A percentile compares a stretch with the other conserved stretches of the same genome.
Evolutionary conservation across 495 filamentous ascomycete genomes (phyloP).

Genomic region (Xylaria cubensis): DNA sequence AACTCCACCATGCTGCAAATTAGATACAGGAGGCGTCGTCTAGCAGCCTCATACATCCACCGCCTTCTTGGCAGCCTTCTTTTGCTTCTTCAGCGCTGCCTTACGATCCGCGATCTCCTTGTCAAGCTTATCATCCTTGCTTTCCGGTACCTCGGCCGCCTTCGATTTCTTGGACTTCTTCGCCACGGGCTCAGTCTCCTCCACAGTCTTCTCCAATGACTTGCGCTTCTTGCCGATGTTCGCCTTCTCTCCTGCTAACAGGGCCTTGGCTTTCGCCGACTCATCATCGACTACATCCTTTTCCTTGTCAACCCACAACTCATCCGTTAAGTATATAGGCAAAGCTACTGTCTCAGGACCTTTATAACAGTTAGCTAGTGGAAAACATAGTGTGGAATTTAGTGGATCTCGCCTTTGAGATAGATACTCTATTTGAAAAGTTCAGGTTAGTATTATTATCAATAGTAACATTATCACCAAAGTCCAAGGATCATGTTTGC

Average conservation of each 20-base stretch:
- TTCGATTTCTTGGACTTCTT: constrained; percentile 61
- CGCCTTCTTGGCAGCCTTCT: constrained; percentile 65
- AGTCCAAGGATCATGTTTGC: background rate
- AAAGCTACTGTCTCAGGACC: constrained; percentile 82
- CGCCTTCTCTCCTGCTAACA: constrained; percentile 55
- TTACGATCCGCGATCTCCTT: constrained; percentile 65
- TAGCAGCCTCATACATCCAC: constrained; percentile 44
- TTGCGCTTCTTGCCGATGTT: constrained; percentile 74
- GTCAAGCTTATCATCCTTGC: constrained; percentile 62
- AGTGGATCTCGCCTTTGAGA: constrained; percentile 64
- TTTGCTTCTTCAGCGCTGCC: constrained; percentile 64
- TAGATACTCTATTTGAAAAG: constrained; percentile 61
- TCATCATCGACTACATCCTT: constrained; percentile 72
- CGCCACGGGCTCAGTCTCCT: constrained; percentile 48
- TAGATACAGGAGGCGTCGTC: constrained; percentile 28
- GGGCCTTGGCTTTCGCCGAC: constrained; percentile 53
- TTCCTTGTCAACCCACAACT: constrained; percentile 84
- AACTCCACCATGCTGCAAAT: constrained; percentile 30
- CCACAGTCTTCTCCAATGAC: constrained; percentile 41
- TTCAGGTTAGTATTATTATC: constrained; percentile 11
- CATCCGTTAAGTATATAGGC: constrained; percentile 88
- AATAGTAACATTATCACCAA: background rate
- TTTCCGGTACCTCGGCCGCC: constrained; percentile 52
- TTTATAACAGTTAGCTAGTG: constrained; percentile 15
- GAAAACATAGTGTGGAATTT: background rate